Evolutionary conservation across 306 rosid genomes (phyloP).

Genomic region (Acacia confusa): DNA sequence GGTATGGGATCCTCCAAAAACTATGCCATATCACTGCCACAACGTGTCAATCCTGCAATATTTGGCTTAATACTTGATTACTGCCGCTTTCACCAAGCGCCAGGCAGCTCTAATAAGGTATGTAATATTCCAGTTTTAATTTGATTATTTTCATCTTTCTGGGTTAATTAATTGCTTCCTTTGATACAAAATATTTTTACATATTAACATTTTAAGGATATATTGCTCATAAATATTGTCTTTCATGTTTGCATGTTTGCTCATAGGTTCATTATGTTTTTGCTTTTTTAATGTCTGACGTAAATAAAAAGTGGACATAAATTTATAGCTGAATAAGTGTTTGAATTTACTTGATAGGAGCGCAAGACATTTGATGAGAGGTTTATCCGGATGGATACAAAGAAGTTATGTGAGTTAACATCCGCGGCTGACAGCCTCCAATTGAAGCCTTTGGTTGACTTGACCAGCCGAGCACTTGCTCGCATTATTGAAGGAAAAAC

Average conservation of each 20-base stretch:
- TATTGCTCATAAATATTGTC: conserved; percentile 4
- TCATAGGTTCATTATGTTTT: neutral
- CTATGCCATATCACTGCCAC: conserved; percentile 85
- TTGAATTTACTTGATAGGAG: conserved; percentile 56
- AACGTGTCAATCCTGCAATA: conserved; percentile 73
- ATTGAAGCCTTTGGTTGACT: conserved; percentile 85
- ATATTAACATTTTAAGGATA: conserved; percentile 15
- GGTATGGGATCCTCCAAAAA: conserved; percentile 89
- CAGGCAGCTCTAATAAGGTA: conserved; percentile 87
- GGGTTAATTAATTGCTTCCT: conserved; percentile 8
- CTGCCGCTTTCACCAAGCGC: conserved; percentile 81
- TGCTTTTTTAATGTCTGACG: conserved; percentile 15
- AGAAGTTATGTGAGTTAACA: conserved; percentile 82
- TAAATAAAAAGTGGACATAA: conserved; percentile 19
- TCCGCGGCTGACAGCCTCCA: conserved; percentile 93
- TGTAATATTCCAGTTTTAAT: conserved; percentile 24
- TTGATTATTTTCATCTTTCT: conserved; percentile 11
- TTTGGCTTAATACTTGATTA: conserved; percentile 85
- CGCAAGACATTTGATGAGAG: conserved; percentile 72
- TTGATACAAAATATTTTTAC: neutral
- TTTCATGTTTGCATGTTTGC: neutral
- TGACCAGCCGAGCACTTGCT: conserved; percentile 90
- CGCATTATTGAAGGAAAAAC: conserved; percentile 93
- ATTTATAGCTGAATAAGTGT: conserved; percentile 34
- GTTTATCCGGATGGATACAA: conserved; percentile 73